A percentile compares a stretch with the other conserved stretches of the same genome.
phyloP scores from a whole-genome alignment of 805 yeast species.

The Yarrowia keelungensis region DNA sequence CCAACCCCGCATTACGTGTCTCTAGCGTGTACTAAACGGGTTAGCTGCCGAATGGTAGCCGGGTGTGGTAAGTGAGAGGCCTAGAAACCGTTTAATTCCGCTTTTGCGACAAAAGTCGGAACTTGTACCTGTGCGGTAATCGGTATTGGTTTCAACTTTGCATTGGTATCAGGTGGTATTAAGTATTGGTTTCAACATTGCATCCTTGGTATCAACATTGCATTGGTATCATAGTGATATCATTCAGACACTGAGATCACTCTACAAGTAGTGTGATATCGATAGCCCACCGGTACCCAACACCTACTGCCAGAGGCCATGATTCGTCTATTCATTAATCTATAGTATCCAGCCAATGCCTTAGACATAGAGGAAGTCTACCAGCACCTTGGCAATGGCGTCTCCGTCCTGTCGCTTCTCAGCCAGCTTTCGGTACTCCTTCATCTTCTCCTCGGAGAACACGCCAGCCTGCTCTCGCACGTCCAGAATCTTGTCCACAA shows the following conservation, averaged over 20 bases:
- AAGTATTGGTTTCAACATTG: no score
- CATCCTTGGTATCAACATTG: no score
- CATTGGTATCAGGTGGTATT: no score
- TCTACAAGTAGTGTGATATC: no score
- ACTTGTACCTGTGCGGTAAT: no score
- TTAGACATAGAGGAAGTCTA: slow-evolving; percentile 40
- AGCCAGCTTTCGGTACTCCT: slow-evolving; percentile 24
- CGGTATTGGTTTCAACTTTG: no score
- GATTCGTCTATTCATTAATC: slow-evolving; percentile 6
- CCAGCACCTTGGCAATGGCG: slow-evolving; percentile 42
- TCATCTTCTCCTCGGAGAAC: slow-evolving; percentile 42
- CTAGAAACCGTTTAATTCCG: no score
- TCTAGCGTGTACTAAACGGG: no score
- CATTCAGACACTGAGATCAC: no score
- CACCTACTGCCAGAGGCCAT: neutral
- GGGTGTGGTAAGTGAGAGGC: neutral
- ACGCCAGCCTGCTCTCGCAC: slow-evolving; percentile 35
- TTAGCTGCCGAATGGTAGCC: neutral
- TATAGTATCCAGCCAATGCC: neutral
- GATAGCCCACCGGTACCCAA: no score
- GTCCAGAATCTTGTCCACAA: slow-evolving; percentile 41
- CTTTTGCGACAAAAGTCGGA: no score
- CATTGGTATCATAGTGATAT: no score
- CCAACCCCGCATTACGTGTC: neutral
- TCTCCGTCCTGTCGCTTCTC: slow-evolving; percentile 43